phyloP scores from a whole-genome alignment of 2,329 filamentous ascomycete genomes.

The Penicillium sp. region DNA sequence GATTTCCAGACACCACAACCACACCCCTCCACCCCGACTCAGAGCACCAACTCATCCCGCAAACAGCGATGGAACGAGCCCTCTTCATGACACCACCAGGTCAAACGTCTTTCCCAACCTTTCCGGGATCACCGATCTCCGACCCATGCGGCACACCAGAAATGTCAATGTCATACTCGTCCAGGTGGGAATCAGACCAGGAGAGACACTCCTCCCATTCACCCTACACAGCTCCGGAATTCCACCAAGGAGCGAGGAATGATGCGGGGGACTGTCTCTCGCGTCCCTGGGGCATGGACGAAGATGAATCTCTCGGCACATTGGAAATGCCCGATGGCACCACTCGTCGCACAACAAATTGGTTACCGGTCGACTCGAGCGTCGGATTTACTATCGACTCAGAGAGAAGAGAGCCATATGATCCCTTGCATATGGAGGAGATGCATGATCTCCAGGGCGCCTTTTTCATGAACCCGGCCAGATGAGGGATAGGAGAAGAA shows the following conservation, averaged over 20 bases:
- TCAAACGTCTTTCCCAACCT: constrained; percentile 5
- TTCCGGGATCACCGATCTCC: constrained; percentile 20
- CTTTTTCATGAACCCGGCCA: constrained; percentile 10
- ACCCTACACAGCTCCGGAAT: not conserved
- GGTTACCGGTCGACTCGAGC: constrained; percentile 36
- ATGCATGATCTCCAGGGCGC: constrained; percentile 13
- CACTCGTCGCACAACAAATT: constrained; percentile 36
- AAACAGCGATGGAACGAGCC: constrained; percentile 21
- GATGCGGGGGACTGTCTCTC: not conserved
- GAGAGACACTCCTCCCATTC: constrained; percentile 5
- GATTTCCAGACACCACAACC: not conserved
- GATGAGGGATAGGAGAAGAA: too few species aligned
- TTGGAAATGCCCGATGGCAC: constrained; percentile 40
- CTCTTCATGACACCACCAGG: constrained; percentile 21
- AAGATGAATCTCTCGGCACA: constrained; percentile 25
- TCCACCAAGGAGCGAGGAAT: not conserved
- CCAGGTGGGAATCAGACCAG: constrained; percentile 26
- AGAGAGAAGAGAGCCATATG: not conserved
- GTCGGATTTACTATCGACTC: constrained; percentile 34
- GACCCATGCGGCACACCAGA: constrained; percentile 30
- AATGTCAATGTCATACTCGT: constrained; percentile 21
- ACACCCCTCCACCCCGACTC: not conserved
- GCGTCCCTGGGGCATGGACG: constrained; percentile 4
- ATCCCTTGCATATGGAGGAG: constrained; percentile 2
- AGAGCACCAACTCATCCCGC: constrained; percentile 7